phyloP scores from a whole-genome alignment of 371 early-diverging fungal genomes.

The Homolaphlyctis polyrhiza region DNA sequence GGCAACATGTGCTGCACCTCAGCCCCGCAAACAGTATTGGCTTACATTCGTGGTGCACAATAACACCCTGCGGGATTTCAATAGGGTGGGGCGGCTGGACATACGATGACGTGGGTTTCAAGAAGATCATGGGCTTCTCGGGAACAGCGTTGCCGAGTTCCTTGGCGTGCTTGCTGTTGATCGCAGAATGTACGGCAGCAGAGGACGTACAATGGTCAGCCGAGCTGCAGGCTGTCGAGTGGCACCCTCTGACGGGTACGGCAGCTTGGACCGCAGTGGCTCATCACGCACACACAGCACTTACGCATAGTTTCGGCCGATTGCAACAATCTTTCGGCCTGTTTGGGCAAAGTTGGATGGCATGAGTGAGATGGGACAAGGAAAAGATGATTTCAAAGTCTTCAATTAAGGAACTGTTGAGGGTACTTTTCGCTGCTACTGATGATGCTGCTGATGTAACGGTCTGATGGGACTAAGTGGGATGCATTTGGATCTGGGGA shows the following conservation, averaged over 20 bases:
- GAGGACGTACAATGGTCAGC: neutral
- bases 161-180: slow-evolving; percentile 76
- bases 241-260: neutral
- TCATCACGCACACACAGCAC: neutral
- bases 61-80: slow-evolving; percentile 72
- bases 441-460: too few species aligned
- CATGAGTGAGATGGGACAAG: too few species aligned
- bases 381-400: too few species aligned
- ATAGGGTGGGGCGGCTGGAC: slow-evolving; percentile 64
- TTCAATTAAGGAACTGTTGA: too few species aligned
- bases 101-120: slow-evolving; percentile 90
- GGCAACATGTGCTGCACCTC: neutral
- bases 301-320: slow-evolving; percentile 77
- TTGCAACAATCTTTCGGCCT: slow-evolving; percentile 86
- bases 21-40: neutral
- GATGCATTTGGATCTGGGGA: too few species aligned
- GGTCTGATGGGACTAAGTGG: too few species aligned
- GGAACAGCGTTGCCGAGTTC: slow-evolving; percentile 91
- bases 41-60: slow-evolving; percentile 84
- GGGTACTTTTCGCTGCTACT: too few species aligned
- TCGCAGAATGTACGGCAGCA: neutral
- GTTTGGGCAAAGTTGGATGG: slow-evolving; percentile 7
- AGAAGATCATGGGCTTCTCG: slow-evolving; percentile 82
- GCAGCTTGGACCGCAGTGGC: neutral
- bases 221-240: neutral